Percentiles rank a stretch among this genome's conserved stretches.
Conservation (phyloP, 495 filamentous ascomycete genomes). For the Trichoderma erinaceum region DNA sequence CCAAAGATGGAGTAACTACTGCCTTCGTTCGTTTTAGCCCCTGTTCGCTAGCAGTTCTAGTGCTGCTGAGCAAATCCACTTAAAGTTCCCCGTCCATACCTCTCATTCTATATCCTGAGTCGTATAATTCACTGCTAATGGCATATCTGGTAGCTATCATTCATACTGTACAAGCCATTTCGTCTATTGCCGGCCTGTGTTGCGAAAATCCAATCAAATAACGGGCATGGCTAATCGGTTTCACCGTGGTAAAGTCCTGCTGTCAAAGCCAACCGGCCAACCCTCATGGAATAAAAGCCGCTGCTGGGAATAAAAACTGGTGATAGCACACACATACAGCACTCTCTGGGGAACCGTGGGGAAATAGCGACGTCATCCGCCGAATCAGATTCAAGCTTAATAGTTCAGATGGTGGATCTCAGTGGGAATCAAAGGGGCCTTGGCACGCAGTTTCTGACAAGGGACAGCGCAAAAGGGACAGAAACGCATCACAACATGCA, state of each 20-base stretch:
- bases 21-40: background rate
- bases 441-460: background rate
- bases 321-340: background rate
- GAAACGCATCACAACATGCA: background rate
- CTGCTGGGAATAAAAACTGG: background rate
- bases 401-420: background rate
- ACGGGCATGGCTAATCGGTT: no score
- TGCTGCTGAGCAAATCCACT: background rate
- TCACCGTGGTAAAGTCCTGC: no score
- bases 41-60: slow-evolving; percentile 2
- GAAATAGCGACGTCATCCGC: slow-evolving; percentile 3
- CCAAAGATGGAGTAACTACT: background rate
- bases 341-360: background rate
- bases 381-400: background rate
- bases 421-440: background rate
- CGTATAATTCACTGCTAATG: background rate
- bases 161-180: no score
- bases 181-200: no score
- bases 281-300: background rate
- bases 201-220: no score
- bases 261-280: background rate
- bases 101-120: background rate
- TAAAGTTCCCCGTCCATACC: background rate
- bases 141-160: background rate
- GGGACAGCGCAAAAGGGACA: background rate